These are phyloP conservation scores for Epichloe hybrida DNA, from an alignment of 2,329 filamentous ascomycete genomes.

Conservation along the genomic window DNA sequence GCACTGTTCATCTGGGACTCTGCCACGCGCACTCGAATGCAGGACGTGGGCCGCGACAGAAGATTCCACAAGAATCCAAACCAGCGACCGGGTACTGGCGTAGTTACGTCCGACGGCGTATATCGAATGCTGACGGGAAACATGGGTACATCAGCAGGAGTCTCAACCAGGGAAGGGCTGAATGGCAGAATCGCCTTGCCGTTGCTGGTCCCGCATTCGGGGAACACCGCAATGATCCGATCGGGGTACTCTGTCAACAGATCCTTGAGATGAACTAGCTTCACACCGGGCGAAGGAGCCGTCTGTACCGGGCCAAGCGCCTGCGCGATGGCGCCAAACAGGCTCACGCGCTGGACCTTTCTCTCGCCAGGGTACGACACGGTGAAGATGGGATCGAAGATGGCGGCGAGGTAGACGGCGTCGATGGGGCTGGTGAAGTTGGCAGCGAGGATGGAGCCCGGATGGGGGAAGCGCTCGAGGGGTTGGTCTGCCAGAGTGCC, in stretches of 20 bases:
- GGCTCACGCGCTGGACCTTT: slow-evolving; percentile 62
- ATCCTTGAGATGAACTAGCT: slow-evolving; percentile 45
- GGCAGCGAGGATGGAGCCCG: slow-evolving; percentile 71
- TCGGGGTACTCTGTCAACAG: slow-evolving; percentile 56
- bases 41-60: slow-evolving; percentile 72
- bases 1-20: slow-evolving; percentile 50
- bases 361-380: slow-evolving; percentile 63
- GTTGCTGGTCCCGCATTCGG: slow-evolving; percentile 90
- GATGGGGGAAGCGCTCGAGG: slow-evolving; percentile 54
- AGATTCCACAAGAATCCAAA: slow-evolving; percentile 71
- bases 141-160: slow-evolving; percentile 55
- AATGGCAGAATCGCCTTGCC: slow-evolving; percentile 79
- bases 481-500: slow-evolving; percentile 71
- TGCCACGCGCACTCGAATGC: slow-evolving; percentile 81
- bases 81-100: slow-evolving; percentile 67
- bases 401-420: slow-evolving; percentile 81
- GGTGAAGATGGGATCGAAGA: slow-evolving; percentile 94
- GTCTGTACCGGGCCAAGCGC: slow-evolving; percentile 51
- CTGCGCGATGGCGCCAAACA: slow-evolving; percentile 60
- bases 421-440: slow-evolving; percentile 91
- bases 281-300: slow-evolving; percentile 29
- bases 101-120: slow-evolving; percentile 78
- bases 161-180: slow-evolving; percentile 60
- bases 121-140: slow-evolving; percentile 89
- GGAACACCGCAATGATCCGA: slow-evolving; percentile 74